Percentiles rank a stretch among this genome's conserved stretches.
phyloP scores from a whole-genome alignment of 1,139 yeast genomes.

The Taphrina communis region DNA sequence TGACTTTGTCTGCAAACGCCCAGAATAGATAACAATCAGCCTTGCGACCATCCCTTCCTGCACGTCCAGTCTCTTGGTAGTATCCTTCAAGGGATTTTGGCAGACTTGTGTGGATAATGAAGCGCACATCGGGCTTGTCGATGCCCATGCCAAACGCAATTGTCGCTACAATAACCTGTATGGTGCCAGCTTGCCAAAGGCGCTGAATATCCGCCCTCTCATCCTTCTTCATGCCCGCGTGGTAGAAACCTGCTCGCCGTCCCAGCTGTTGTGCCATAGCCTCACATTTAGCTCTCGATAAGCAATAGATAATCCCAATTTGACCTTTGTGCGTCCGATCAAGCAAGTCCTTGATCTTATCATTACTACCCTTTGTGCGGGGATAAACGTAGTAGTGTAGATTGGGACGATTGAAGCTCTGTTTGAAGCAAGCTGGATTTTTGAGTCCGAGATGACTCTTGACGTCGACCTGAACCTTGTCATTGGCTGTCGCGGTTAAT shows the following conservation, averaged over 20 bases:
- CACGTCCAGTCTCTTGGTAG: slow-evolving; percentile 98
- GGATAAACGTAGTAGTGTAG: slow-evolving; percentile 75
- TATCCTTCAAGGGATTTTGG: slow-evolving; percentile 94
- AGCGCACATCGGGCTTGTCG: slow-evolving; percentile 93
- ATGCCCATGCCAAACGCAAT: slow-evolving; percentile 99
- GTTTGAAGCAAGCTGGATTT: slow-evolving; percentile 62
- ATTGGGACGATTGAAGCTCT: slow-evolving; percentile 87
- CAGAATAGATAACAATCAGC: slow-evolving; percentile 85
- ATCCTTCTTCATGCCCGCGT: slow-evolving; percentile 89
- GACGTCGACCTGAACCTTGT: slow-evolving; percentile 85
- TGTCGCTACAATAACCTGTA: slow-evolving; percentile 90
- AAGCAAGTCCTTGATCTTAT: slow-evolving; percentile 66
- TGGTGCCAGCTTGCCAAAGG: slow-evolving; percentile 76
- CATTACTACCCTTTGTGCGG: slow-evolving; percentile 61
- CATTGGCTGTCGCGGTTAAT: slow-evolving; percentile 95
- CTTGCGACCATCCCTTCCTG: slow-evolving; percentile 88
- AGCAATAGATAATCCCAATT: slow-evolving; percentile 93
- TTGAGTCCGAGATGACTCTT: slow-evolving; percentile 69
- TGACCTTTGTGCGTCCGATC: slow-evolving; percentile 59
- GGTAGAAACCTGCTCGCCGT: slow-evolving; percentile 60
- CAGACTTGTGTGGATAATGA: slow-evolving; percentile 84
- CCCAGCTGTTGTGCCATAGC: slow-evolving; percentile 68
- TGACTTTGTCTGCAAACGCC: slow-evolving; percentile 66
- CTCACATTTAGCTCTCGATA: slow-evolving; percentile 87
- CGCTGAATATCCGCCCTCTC: slow-evolving; percentile 73